Evolutionary conservation across 2,329 filamentous ascomycete genomes (phyloP), one percentile per base, ranked within the genome.

Genomic region (Nakataea oryzae): DNA sequence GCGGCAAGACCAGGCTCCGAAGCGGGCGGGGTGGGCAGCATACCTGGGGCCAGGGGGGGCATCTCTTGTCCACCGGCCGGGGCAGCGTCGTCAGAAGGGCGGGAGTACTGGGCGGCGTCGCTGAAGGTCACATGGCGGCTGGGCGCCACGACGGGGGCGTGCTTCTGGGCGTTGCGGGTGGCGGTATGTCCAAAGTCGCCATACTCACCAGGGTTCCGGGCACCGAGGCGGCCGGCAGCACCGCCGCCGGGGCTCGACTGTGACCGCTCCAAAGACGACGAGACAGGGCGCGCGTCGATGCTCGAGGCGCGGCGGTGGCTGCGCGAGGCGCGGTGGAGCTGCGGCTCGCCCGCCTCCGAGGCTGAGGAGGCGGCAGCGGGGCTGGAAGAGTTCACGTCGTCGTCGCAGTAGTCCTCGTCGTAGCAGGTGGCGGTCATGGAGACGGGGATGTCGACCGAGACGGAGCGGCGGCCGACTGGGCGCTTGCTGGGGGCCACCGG

Each of bases 251-350:
- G 47, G 58, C 30, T 50, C 2, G n/a, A 41, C 30, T 14, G 64
- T 30, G 13, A 62, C 64, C 3, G 63, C 62, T 1, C 64, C 62
- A 14, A 57, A 63, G 47, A 63, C 32, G n/a, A 30, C 58, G 24
- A 66, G 54, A 24, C 65, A 64, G 24, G 21, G 34, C 0, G 65
- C 47, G 64, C 65, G 29, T 64, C 32, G 54, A 41, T 41, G 58
- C 58, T 59, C 27, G 59, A 60, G 59, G 41, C 47, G 11, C 59
- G 59, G 28, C 59, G 59, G 27, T 54, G 59, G 27, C 28, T 26
- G 21, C 26, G n/a, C 6, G 17, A 21, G 3, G 8, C 41, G 21
- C n/a, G 41, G 41, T 50, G n/a, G 21, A 50, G 41, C 6, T 50
- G 41, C 21, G 41, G 41, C 41, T 50, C 41, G 21, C 41, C 41